Conservation (phyloP, 371 early-diverging fungal genomes). For the Mortierella sp. region DNA sequence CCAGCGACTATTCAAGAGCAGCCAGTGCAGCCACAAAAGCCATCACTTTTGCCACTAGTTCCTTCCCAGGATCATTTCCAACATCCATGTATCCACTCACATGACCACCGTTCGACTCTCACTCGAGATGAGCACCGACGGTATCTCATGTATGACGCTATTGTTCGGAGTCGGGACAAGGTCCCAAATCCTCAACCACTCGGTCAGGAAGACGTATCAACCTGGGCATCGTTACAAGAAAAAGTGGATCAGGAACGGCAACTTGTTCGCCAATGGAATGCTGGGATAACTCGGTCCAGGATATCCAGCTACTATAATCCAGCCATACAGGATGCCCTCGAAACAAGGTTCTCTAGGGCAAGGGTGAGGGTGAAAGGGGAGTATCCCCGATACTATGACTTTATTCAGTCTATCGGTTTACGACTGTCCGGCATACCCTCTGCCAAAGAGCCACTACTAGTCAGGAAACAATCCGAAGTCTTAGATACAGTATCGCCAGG, state of each 20-base stretch:
- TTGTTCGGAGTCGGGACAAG: constrained; percentile 16
- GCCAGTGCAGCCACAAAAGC: constrained; percentile 8
- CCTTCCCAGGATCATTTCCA: constrained; percentile 4
- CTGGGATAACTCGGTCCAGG: constrained; percentile 14
- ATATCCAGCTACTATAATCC: constrained; percentile 23
- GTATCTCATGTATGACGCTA: constrained; percentile 29
- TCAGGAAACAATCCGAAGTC: constrained; percentile 6
- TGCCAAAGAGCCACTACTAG: constrained; percentile 31
- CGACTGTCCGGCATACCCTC: constrained; percentile 30
- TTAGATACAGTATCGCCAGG: neutral
- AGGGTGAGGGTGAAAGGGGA: constrained; percentile 29
- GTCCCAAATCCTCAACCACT: constrained; percentile 7
- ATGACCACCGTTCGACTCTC: constrained; percentile 33
- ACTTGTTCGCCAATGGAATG: constrained; percentile 38
- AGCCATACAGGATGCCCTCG: constrained; percentile 23
- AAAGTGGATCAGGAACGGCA: constrained; percentile 37
- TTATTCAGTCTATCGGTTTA: constrained; percentile 33
- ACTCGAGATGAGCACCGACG: constrained; percentile 43
- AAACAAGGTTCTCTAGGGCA: constrained; percentile 30
- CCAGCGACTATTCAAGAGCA: constrained; percentile 3
- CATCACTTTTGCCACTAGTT: constrained; percentile 5
- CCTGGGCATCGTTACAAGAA: constrained; percentile 28
- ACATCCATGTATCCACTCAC: constrained; percentile 38
- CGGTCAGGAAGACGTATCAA: constrained; percentile 22
- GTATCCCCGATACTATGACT: constrained; percentile 47